Evolutionary conservation across 2,329 filamentous ascomycete species (phyloP).

Genomic region (Tolypocladium endophyticum): DNA sequence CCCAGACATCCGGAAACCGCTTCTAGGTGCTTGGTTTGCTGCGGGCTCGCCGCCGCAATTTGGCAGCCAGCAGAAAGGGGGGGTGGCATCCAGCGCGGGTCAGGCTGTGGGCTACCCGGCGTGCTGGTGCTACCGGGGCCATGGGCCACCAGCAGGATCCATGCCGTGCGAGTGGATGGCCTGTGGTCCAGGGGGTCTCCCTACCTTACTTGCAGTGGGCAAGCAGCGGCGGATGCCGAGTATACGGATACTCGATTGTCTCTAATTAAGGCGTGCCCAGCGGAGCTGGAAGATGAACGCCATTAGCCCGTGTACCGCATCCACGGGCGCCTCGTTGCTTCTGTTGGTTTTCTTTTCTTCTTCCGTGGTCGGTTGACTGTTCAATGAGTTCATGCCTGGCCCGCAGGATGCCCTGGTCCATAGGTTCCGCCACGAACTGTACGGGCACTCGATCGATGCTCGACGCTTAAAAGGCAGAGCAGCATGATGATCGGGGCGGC

Average conservation of each 20-base stretch:
- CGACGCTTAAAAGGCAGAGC: background rate
- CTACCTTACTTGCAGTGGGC: background rate
- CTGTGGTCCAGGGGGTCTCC: background rate
- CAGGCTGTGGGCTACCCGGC: conserved; percentile 1
- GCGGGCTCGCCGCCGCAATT: background rate
- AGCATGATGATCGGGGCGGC: background rate
- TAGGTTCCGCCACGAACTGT: no score
- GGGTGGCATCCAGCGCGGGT: background rate
- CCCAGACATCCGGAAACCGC: background rate
- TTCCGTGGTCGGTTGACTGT: background rate
- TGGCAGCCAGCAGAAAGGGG: background rate
- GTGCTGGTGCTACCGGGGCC: background rate
- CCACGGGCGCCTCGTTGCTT: background rate
- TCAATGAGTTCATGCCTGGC: background rate
- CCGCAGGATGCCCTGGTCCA: background rate
- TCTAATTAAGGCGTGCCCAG: no score
- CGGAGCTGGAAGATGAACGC: background rate
- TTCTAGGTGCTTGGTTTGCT: background rate
- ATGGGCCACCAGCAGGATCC: background rate
- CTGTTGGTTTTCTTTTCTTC: background rate
- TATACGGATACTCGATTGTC: background rate
- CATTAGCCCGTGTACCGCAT: background rate
- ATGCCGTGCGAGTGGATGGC: background rate
- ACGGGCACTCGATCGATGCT: background rate
- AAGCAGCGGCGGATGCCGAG: background rate